A percentile compares a stretch with the other conserved stretches of the same genome.
These are phyloP conservation scores for Diaporthe humulicola DNA, from an alignment of 2,329 filamentous ascomycete species.

Conservation along the genomic window DNA sequence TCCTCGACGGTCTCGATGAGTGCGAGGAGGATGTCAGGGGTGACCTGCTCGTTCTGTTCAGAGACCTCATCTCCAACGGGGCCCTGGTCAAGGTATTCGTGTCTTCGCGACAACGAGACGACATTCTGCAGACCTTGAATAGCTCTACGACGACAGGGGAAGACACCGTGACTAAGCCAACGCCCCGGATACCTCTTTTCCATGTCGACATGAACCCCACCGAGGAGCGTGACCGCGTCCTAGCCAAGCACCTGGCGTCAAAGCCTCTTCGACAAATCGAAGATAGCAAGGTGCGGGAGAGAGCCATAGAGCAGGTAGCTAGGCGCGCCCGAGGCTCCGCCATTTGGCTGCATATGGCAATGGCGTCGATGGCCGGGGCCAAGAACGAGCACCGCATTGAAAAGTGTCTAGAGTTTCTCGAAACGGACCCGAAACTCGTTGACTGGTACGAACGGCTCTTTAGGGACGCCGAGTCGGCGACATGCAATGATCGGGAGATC, in stretches of 20 bases:
- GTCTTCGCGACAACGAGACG: background rate
- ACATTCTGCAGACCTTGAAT: background rate
- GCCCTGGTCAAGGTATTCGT: background rate
- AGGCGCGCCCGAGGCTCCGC: background rate
- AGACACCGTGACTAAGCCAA: too few species aligned
- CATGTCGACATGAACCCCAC: background rate
- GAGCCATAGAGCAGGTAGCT: background rate
- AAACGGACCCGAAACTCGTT: background rate
- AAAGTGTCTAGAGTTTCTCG: background rate
- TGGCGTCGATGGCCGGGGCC: background rate
- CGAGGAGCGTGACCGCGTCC: background rate
- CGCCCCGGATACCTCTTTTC: background rate
- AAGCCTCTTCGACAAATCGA: background rate
- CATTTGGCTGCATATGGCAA: conserved; percentile 9
- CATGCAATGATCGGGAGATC: conserved; percentile 8
- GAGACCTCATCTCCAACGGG: background rate
- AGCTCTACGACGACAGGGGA: background rate
- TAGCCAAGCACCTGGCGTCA: background rate
- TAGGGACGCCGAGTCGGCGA: background rate
- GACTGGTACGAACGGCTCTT: background rate
- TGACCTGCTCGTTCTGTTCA: background rate
- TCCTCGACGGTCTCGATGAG: conserved; percentile 9
- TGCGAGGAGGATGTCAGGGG: conserved; percentile 2
- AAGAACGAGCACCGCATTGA: background rate
- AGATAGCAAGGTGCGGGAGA: background rate